Conservation (phyloP, 2,329 filamentous ascomycete species). For the Venturia pyrina region DNA sequence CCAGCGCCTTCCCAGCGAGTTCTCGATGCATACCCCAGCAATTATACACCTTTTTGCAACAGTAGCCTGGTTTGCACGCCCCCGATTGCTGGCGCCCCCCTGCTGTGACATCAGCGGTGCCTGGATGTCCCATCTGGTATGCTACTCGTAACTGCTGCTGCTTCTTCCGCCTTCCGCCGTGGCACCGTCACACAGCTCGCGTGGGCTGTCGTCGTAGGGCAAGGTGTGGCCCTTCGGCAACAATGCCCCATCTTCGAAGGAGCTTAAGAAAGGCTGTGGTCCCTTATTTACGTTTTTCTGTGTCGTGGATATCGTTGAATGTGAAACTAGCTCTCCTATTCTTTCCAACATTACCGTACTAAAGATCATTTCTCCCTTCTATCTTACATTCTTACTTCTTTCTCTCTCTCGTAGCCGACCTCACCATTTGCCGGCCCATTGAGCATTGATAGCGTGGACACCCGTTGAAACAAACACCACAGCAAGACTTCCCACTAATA, state of each 20-base stretch:
- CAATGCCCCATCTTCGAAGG: neutral
- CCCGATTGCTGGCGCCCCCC: conserved; percentile 10
- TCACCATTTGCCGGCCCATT: neutral
- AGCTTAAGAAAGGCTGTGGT: neutral
- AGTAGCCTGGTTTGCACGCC: neutral
- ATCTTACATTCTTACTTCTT: too few relatives aligned
- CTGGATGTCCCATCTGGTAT: conserved; percentile 11
- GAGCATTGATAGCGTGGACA: neutral
- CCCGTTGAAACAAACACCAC: neutral
- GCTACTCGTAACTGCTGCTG: conserved; percentile 6
- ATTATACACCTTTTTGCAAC: neutral
- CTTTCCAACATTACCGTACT: neutral
- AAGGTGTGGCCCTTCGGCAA: neutral
- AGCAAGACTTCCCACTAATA: neutral
- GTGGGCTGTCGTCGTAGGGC: conserved; percentile 9
- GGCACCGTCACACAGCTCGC: conserved; percentile 12
- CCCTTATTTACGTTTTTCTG: neutral
- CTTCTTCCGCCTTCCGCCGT: conserved; percentile 11
- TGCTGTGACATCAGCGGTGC: conserved; percentile 14
- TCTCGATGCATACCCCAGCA: conserved; percentile 5
- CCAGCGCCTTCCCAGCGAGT: conserved; percentile 4
- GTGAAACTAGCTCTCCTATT: neutral
- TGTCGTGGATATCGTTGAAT: neutral
- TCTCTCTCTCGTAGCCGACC: neutral
- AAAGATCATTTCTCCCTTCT: neutral